Base-by-base conservation (phyloP, 2,329 filamentous ascomycete genomes). In the Cordyceps javanica region DNA sequence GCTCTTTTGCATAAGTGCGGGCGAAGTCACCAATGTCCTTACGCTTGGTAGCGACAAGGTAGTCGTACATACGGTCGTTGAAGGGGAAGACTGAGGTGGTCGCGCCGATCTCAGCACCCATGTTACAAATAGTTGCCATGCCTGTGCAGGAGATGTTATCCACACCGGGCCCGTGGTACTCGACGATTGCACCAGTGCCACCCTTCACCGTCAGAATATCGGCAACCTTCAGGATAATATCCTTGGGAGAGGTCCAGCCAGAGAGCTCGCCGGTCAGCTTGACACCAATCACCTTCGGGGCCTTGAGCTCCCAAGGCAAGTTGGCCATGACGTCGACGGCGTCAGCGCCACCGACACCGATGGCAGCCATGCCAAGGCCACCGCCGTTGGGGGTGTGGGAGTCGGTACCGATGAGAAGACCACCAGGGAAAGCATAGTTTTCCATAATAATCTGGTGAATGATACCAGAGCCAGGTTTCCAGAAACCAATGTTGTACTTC, bases 401-500 rank as follows among this genome's bases (percentile, higher is more conserved):
- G 75, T 97, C 93, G 66, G 93, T 97, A 74, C 94, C 94, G 72
- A 97, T 97, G 72, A 99, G 86, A 60, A 99, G 85, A 84, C 88
- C 93, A 83, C 94, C 94, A 64, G 94, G 94, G 88, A 97, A 97
- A 74, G 92, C 92, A 75, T 97, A 97, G 83, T 97, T 97, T 81
- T 99, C 94, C 60, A 97, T 85, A 63, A 97, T 78, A 71, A 97
- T 97, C 82, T 97, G 94, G 81, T 99, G 94, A 68, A 99, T 99
- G 74, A 97, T 99, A 83, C 94, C 94, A 73, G 93, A 97, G 68
- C 94, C 94, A 64, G 94, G 94, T 76, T 85, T 91, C 94, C 94
- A 99, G 88, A 97, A 97, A 81, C 94, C 94, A 75, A 97, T 97
- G 83, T 97, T 93, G 83, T 97, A 99, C 82, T 97, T 99, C 71